phyloP scores from a whole-genome alignment of 2,329 filamentous ascomycete species.

The Ophiognomonia clavigignenti-juglandacearum region DNA sequence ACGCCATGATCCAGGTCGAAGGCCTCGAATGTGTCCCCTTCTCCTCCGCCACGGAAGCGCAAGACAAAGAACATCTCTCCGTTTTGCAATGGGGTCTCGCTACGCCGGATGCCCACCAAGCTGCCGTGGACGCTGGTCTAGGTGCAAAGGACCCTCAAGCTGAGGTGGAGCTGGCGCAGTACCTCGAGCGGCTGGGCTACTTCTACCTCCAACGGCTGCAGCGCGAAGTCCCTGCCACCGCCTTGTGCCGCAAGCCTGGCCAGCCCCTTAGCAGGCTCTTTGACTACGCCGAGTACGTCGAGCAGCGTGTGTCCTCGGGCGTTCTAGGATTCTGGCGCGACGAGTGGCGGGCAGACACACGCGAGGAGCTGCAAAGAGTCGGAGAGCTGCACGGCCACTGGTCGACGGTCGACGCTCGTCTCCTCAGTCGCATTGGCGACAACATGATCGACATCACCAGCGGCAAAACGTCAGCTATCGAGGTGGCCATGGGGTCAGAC shows the following conservation, averaged over 20 bases:
- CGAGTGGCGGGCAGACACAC: too few species aligned
- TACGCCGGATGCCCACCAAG: background rate
- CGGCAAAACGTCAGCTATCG: too few species aligned
- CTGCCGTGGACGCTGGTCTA: background rate
- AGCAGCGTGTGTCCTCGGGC: too few species aligned
- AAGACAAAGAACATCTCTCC: background rate
- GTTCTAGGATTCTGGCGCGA: too few species aligned
- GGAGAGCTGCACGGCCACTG: too few species aligned
- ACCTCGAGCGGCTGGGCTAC: background rate
- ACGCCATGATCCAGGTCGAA: constrained; percentile 2
- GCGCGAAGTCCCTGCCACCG: background rate
- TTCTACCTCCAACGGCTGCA: background rate
- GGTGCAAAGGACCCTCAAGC: background rate
- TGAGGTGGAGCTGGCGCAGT: background rate
- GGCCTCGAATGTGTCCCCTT: background rate
- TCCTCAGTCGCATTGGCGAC: too few species aligned
- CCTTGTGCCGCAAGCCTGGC: too few species aligned
- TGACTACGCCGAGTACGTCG: too few species aligned
- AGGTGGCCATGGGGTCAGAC: background rate
- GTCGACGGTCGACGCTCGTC: too few species aligned
- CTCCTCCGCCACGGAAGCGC: background rate
- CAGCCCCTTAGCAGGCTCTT: background rate
- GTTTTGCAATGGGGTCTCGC: background rate
- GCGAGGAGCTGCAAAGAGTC: too few species aligned
- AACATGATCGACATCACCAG: too few species aligned